Percentiles rank a stretch among this genome's conserved stretches.
These are phyloP conservation scores for Nasturtium officinale DNA, from an alignment of 345 rosid genomes.

Conservation along the genomic window DNA sequence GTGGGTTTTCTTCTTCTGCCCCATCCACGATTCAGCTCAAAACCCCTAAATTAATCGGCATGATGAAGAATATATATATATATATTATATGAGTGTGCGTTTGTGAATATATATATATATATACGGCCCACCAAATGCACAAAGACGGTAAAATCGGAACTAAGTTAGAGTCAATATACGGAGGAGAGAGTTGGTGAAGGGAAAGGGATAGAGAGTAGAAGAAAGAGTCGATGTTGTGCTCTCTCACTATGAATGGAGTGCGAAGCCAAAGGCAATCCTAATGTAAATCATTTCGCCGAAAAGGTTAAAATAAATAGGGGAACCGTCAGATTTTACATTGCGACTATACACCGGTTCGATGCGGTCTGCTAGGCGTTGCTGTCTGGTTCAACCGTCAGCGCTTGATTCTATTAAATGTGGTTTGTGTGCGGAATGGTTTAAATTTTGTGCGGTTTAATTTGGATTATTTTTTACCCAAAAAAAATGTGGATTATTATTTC, in stretches of 20 bases:
- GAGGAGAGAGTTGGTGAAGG: constrained; percentile 48
- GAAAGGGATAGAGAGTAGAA: constrained; percentile 35
- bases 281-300: constrained; percentile 14
- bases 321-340: no score
- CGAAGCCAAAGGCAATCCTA: constrained; percentile 12
- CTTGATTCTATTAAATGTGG: no score
- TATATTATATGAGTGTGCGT: not conserved
- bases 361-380: no score
- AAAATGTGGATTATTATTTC: no score
- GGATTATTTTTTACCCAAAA: no score
- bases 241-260: constrained; percentile 17
- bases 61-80: constrained; percentile 27
- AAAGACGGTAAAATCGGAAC: constrained; percentile 33
- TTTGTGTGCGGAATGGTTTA: no score
- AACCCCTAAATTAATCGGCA: constrained; percentile 45
- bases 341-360: no score
- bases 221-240: constrained; percentile 30
- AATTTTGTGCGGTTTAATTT: no score
- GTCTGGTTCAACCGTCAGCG: no score
- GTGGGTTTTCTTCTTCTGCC: constrained; percentile 70
- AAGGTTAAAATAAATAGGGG: not conserved
- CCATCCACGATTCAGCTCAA: constrained; percentile 56
- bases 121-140: not conserved
- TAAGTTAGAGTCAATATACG: not conserved
- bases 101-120: not conserved